Evolutionary conservation across 768 basidiomycete species (phyloP).

Genomic region (Phaeotremella skinneri): DNA sequence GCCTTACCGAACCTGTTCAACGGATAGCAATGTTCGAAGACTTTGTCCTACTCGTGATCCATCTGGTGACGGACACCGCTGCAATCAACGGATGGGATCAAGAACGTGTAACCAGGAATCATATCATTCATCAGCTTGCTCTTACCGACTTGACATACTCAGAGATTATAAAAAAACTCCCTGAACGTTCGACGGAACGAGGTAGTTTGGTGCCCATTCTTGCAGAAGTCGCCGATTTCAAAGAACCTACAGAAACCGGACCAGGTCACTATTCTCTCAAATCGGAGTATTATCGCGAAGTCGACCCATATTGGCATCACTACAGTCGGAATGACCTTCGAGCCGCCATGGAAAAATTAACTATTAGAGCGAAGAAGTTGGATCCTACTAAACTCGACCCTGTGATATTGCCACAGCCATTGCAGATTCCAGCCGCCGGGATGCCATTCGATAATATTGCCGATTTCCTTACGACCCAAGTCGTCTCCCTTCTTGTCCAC

Average conservation of each 20-base stretch:
- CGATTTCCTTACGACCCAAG: constrained; percentile 65
- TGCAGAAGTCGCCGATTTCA: constrained; percentile 74
- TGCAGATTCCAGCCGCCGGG: constrained; percentile 57
- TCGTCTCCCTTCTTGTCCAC: constrained; percentile 76
- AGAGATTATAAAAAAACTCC: constrained; percentile 83
- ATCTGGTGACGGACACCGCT: constrained; percentile 76
- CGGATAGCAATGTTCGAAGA: constrained; percentile 75
- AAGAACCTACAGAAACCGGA: constrained; percentile 71
- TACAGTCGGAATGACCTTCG: constrained; percentile 91
- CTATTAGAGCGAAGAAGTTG: constrained; percentile 68
- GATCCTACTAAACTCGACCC: constrained; percentile 61
- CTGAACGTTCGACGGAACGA: constrained; percentile 84
- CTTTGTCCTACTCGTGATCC: constrained; percentile 79
- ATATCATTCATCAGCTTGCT: constrained; percentile 86
- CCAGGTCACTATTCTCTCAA: constrained; percentile 84
- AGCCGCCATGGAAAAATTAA: constrained; percentile 71
- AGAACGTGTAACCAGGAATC: constrained; percentile 66
- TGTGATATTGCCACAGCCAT: constrained; percentile 71
- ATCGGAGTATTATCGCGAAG: constrained; percentile 75
- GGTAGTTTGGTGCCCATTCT: constrained; percentile 76
- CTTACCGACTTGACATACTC: constrained; percentile 84
- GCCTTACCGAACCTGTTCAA: constrained; percentile 29
- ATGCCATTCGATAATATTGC: constrained; percentile 71
- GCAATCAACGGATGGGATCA: constrained; percentile 69
- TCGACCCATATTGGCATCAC: constrained; percentile 94